Base-by-base conservation (phyloP, 2,329 filamentous ascomycete genomes). In the Sclerotinia sclerotiorum region DNA sequence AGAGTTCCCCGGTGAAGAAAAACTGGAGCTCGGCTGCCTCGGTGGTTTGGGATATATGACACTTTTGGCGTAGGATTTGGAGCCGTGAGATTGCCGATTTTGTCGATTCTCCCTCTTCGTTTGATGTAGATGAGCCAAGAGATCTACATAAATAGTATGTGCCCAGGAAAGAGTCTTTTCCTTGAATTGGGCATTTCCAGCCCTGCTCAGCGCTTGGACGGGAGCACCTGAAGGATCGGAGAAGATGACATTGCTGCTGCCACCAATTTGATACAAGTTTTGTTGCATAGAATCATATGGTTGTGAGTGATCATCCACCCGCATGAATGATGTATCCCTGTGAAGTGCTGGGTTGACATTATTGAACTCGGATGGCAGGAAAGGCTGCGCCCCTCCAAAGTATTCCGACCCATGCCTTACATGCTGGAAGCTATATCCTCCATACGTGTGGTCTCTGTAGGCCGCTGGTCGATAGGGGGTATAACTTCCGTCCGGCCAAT, bases 61-160 rank as follows among this genome's bases (percentile, higher is more conserved):
- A 74, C 84, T 81, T 73, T 82, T 87, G 0, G 82, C 79, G 19
- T 81, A 79, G 15, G 79, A 57, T 63, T 79, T 79, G 39, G 70
- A 76, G 6, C 78, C 77, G 52, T 74, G 70, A 19, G 68, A 77
- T 29, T 77, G 76, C 7, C 78, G 77, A 52, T 73, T 70, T 21
- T 69, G 77, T 32, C 78, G 77, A 27, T 76, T 76, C 2, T 81
- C 78, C 73, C 83, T 88, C 68, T 86, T 88, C 27, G 81, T 82
- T 65, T 86, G 84, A 70, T 90, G 87, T 8, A 91, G 81, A 71
- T 86, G 87, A 13, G 87, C 80, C 4, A 94, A 80, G 10, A 94
- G 83, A 71, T 92, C 88, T 60, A 90, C 82, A 78, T 94, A 94
- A 44, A 89, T 85, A 72, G 84, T 84, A 76, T 93, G 89, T n/a